Evolutionary conservation across 805 yeast genomes (phyloP), one percentile per base, ranked within the genome.

Genomic region (Tetrapisispora fleetii): DNA sequence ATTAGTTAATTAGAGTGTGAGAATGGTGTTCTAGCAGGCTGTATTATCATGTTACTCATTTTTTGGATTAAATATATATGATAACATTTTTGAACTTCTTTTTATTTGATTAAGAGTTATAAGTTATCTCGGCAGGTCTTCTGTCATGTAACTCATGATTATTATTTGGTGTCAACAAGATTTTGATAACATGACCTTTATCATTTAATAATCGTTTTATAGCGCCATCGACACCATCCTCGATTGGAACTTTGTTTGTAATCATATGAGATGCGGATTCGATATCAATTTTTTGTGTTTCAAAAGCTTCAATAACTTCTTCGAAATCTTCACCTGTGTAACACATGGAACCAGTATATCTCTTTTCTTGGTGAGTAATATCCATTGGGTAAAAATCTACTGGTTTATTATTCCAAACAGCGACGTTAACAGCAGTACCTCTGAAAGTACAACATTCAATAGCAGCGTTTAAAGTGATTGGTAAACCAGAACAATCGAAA

Each of bases 371-470:
- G 54, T 70, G 64, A 2, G 83, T 75, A 16, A 78, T 62, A 55
- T 71, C 73, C 81, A 78, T 79, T 44, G 83, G 83, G 52, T 67
- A 71, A 59, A 73, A 75, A 13, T 65, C 64, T 27, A 76, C 67
- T 8, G 79, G 32, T 36, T 71, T 67, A 42, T 72, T 70, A 21
- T 78, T 77, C 83, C 85, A 81, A 48, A 81, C 77, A 7, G 87
- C 87, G 42, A 81, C 75, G 58, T 81, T 81, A 30, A 79, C 78
- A 9, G 81, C 79, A 2, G 72, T 68, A 44, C 87, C 87, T 52
- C 76, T 71, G 4, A 78, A 73, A 1, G 74, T 67, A 17, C 79
- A 65, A 24, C 79, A 77, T 45, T 67, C 70, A 40, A 81, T 62
- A 2, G 80, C 73, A 2, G 81, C 69, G 44, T 69, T 70, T 46